Percentiles rank a stretch among this genome's conserved stretches.
These are phyloP conservation scores for Elsinoe australis DNA, from an alignment of 2,329 filamentous ascomycete species.

Conservation along the genomic window DNA sequence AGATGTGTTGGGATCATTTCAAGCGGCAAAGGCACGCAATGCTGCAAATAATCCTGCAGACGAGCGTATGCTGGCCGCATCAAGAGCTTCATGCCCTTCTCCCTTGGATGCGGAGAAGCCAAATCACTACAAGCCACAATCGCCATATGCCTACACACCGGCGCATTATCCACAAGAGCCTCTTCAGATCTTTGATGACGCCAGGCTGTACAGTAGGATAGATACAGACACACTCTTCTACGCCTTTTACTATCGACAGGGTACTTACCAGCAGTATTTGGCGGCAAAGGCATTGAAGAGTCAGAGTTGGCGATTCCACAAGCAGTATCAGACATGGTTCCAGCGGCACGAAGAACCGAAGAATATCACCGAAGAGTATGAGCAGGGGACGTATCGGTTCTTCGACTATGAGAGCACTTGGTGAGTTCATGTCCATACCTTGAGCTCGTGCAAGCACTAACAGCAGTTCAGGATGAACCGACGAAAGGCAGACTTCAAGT, in stretches of 20 bases:
- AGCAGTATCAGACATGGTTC: conserved; percentile 99
- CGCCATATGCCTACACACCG: conserved; percentile 64
- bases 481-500: conserved; percentile 95
- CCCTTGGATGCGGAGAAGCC: conserved; percentile 72
- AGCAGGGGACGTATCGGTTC: conserved; percentile 97
- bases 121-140: conserved; percentile 74
- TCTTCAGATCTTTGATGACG: conserved; percentile 85
- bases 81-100: conserved; percentile 66
- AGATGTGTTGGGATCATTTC: conserved; percentile 85
- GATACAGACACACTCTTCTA: conserved; percentile 97
- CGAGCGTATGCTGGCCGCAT: conserved; percentile 66
- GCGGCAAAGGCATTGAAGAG: conserved; percentile 95
- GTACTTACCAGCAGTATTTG: conserved; percentile 89
- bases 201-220: conserved; percentile 75
- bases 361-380: conserved; percentile 95
- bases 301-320: conserved; percentile 98
- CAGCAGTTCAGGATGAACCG: conserved; percentile 77
- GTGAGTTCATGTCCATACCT: conserved; percentile 47
- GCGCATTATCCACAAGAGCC: conserved; percentile 88
- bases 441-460: conserved; percentile 15
- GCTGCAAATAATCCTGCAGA: conserved; percentile 56
- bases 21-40: conserved; percentile 67
- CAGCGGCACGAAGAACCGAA: conserved; percentile 97
- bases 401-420: conserved; percentile 99
- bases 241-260: conserved; percentile 97